These are phyloP conservation scores for Acephala macrosclerotiorum DNA, from an alignment of 2,329 filamentous ascomycete species.

Conservation along the genomic window DNA sequence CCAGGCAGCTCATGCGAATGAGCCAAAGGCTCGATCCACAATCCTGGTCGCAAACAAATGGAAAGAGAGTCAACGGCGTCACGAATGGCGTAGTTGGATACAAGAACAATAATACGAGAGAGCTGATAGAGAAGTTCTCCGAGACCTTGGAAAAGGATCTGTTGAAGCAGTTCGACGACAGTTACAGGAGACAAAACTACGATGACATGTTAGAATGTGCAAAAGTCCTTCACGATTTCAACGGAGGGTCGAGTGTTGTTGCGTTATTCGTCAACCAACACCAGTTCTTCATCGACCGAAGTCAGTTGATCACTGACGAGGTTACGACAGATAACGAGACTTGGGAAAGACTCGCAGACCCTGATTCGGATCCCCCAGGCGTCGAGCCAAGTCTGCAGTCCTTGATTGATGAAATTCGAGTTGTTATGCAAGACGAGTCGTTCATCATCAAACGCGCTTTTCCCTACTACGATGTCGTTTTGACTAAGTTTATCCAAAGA, in stretches of 20 bases:
- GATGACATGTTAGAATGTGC: conserved; percentile 98
- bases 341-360: conserved; percentile 94
- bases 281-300: conserved; percentile 97
- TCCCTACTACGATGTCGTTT: conserved; percentile 92
- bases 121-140: conserved; percentile 95
- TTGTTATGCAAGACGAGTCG: conserved; percentile 96
- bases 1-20: conserved; percentile 91
- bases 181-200: conserved; percentile 93
- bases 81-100: conserved; percentile 51
- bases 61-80: conserved; percentile 59
- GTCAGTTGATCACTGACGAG: conserved; percentile 83
- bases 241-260: conserved; percentile 93
- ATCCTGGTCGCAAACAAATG: conserved; percentile 72
- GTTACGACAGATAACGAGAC: conserved; percentile 63
- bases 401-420: conserved; percentile 90
- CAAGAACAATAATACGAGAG: conserved; percentile 71
- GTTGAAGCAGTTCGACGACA: conserved; percentile 95
- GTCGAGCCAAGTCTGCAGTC: conserved; percentile 93
- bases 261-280: conserved; percentile 98
- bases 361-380: conserved; percentile 88
- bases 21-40: conserved; percentile 86
- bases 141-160: conserved; percentile 96
- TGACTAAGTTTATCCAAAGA: conserved; percentile 91
- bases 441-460: conserved; percentile 97
- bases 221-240: conserved; percentile 93